Evolutionary conservation across 805 yeast species (phyloP).

Genomic region (Zygosaccharomyces pseudorouxii): DNA sequence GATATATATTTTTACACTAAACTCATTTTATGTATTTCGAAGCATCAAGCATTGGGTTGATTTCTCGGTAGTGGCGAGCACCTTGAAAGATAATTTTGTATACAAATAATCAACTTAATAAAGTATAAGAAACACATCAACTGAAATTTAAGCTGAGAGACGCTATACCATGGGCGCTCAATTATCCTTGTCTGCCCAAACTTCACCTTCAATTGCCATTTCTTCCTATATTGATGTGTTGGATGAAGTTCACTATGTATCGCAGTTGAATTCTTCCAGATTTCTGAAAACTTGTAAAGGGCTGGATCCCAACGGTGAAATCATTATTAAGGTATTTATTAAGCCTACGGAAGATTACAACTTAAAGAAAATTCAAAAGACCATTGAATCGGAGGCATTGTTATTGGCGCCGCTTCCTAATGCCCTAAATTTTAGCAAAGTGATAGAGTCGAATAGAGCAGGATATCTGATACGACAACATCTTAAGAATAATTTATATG

Average conservation of each 20-base stretch:
- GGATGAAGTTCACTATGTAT: constrained; percentile 66
- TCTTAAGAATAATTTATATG: constrained; percentile 76
- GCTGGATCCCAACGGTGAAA: constrained; percentile 63
- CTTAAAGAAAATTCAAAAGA: constrained; percentile 27
- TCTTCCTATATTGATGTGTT: constrained; percentile 85
- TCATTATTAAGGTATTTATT: constrained; percentile 75
- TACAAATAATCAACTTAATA: background rate
- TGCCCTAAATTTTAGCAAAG: constrained; percentile 63
- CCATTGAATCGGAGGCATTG: constrained; percentile 33
- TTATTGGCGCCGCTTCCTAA: constrained; percentile 51
- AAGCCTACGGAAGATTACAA: constrained; percentile 48
- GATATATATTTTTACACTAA: background rate
- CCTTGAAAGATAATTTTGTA: background rate
- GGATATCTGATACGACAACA: constrained; percentile 85
- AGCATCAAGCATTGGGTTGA: background rate
- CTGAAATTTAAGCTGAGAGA: constrained; percentile 59
- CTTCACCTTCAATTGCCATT: constrained; percentile 86
- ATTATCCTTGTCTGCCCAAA: constrained; percentile 79
- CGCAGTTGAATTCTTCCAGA: constrained; percentile 72
- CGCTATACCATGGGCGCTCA: constrained; percentile 71
- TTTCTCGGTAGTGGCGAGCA: background rate
- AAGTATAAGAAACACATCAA: background rate
- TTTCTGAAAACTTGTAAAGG: constrained; percentile 85
- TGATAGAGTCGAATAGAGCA: constrained; percentile 87
- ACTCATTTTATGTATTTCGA: background rate